Evolutionary conservation across 257 asterid species (phyloP), one percentile per base, ranked within the genome.

Genomic region (Salvia miltiorrhiza): DNA sequence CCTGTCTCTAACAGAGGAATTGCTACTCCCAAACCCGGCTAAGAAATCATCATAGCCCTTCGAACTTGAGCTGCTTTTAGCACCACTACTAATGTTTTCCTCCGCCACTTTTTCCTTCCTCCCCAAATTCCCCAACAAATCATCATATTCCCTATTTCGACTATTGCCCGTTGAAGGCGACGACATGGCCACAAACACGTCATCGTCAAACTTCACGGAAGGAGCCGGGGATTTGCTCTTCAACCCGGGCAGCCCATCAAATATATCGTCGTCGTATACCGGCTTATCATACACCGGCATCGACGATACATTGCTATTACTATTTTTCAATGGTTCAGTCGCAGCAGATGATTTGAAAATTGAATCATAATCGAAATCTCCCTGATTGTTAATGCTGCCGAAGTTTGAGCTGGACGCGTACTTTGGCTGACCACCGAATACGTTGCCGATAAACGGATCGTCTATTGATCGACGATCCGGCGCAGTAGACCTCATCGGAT

Each of bases 281-380:
- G 99, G 99, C 78, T 88, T 91, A 79, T 94, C 99, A 60, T 89
- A 94, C 77, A 89, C 98, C 9, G 97, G 99, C 54, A 67, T 47
- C 20, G 95, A 76, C 11, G 79, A 37, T 10, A 67, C 78, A 62
- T 52, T 69, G 67, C 63, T 67, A 71, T 24, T 80, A 56, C 66
- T 69, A 11, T 32, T 76, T 54, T 43, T 85, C 70, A 65, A 66
- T 13, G 65, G 53, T n/a, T 80, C 82, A 43, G 66, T 21, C 4
- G 78, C 65, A 11, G 68, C 67, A n/a, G 90, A 69, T 4, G 86
- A 56, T 55, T 74, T 81, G 71, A 79, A 82, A 44, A 84, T 82
- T 2, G 83, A 79, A 65, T 87, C 88, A 74, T 89, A 89, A 74
- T 92, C 97, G 30, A 87, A 83, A 80, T 88, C 92, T 14, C 58